phyloP scores from a whole-genome alignment of 148 eudicot genomes.

The Rhododendron simsii region DNA sequence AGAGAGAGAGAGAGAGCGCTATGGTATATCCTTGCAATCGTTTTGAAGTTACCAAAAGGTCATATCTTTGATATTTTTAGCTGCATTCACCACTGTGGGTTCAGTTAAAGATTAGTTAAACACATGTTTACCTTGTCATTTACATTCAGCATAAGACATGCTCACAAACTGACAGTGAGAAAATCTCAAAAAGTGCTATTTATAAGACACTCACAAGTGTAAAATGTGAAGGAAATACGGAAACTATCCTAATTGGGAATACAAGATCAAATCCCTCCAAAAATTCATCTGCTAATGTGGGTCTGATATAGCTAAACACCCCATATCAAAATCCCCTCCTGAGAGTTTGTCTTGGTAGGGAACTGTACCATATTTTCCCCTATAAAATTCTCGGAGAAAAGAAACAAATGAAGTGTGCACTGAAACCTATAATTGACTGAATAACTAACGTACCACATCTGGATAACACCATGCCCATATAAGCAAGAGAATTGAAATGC shows the following conservation, averaged over 20 bases:
- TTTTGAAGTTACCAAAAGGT: background rate
- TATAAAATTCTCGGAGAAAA: background rate
- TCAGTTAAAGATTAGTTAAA: background rate
- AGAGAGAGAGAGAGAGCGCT: background rate
- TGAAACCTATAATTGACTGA: background rate
- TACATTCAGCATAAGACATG: background rate
- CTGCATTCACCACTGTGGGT: background rate
- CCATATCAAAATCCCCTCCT: background rate
- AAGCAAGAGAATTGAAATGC: background rate
- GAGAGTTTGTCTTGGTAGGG: background rate
- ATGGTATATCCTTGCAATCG: background rate
- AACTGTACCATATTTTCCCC: background rate
- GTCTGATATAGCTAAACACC: background rate
- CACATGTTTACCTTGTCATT: background rate
- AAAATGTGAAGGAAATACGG: background rate
- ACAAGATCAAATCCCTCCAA: background rate
- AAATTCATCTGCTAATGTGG: background rate
- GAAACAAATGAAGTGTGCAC: background rate
- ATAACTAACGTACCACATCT: background rate
- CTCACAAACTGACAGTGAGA: background rate
- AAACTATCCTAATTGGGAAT: background rate
- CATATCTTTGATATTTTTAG: background rate
- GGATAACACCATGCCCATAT: background rate
- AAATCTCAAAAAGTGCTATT: background rate
- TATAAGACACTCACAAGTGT: background rate